Percentiles rank a stretch among this genome's conserved stretches.
These are phyloP conservation scores for Scedosporium aurantiacum DNA, from an alignment of 2,329 filamentous ascomycete genomes.

Conservation along the genomic window DNA sequence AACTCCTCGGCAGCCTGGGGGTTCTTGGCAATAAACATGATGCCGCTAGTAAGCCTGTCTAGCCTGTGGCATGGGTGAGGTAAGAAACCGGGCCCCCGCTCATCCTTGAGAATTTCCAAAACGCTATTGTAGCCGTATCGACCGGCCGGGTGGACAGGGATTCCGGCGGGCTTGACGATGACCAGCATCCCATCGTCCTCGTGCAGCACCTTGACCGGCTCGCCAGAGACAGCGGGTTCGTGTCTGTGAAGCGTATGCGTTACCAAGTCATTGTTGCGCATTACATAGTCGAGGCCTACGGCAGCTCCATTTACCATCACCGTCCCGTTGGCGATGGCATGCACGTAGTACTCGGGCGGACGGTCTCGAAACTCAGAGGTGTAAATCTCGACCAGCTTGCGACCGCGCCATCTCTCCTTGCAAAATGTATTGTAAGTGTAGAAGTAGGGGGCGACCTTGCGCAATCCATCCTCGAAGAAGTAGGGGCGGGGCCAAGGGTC, in stretches of 20 bases:
- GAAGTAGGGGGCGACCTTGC: slow-evolving; percentile 76
- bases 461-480: slow-evolving; percentile 69
- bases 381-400: slow-evolving; percentile 77
- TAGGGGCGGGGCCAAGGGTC: slow-evolving; percentile 50
- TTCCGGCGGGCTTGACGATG: slow-evolving; percentile 90
- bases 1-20: slow-evolving; percentile 68
- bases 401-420: slow-evolving; percentile 85
- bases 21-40: slow-evolving; percentile 96
- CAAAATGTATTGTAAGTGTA: slow-evolving; percentile 92
- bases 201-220: slow-evolving; percentile 71
- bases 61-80: slow-evolving; percentile 78
- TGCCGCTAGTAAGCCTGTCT: slow-evolving; percentile 83
- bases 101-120: slow-evolving; percentile 81
- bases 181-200: slow-evolving; percentile 91
- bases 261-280: slow-evolving; percentile 84
- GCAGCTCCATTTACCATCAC: slow-evolving; percentile 71
- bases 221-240: slow-evolving; percentile 80
- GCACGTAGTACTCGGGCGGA: slow-evolving; percentile 73
- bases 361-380: slow-evolving; percentile 85
- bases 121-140: slow-evolving; percentile 94
- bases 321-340: slow-evolving; percentile 68
- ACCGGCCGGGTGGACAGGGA: slow-evolving; percentile 90
- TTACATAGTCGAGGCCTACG: slow-evolving; percentile 54
- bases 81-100: slow-evolving; percentile 45
- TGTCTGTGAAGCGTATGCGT: slow-evolving; percentile 92